Base-by-base conservation (phyloP, 768 basidiomycete species). In the Kwoniella mangroviensis region DNA sequence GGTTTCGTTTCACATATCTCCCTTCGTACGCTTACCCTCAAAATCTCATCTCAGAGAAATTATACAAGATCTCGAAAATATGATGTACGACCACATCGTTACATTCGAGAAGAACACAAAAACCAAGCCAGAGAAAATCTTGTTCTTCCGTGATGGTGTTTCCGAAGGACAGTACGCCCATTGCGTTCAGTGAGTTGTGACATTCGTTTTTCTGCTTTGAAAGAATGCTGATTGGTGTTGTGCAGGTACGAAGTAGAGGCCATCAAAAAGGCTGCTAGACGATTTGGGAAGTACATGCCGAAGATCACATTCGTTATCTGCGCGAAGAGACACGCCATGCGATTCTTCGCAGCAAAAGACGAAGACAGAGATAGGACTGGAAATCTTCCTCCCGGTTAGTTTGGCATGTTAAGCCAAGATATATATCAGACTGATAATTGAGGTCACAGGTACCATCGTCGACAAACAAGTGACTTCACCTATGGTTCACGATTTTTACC, bases 61-160 rank as follows among this genome's bases (percentile, higher is more conserved):
- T 56, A 82, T 83, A 68, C 42, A 64, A 10, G 83, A 82, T 49
- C 72, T 84, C 21, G 65, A 66, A 22, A 58, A 60, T 13, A 82
- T 84, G 81, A 63, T 79, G 24, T 60, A 67, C 28, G 55, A 68
- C 3, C 80, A 82, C 43, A 65, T 83, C 21, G 45, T 67, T 17
- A 65, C 57, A 22, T 84, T 79, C 67, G 70, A 76, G 55, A 73
- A 75, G 53, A 81, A 82, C 53, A 78, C 70, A 15, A 71, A 75
- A 43, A 56, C 57, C 4, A 60, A 73, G 28, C 80, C 83, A 0
- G 67, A 75, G 17, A 77, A 77, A 45, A 79, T 84, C 56, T 65
- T 82, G 56, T 72, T 84, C 71, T 84, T 82, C 77, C 75, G 83
- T 40, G 82, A 83, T 56, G 83, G 82, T 70, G 80, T 82, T 5